Evolutionary conservation across 2,329 filamentous ascomycete species (phyloP), one percentile per base, ranked within the genome.

Genomic region (Paraphaeosphaeria sporulosa): DNA sequence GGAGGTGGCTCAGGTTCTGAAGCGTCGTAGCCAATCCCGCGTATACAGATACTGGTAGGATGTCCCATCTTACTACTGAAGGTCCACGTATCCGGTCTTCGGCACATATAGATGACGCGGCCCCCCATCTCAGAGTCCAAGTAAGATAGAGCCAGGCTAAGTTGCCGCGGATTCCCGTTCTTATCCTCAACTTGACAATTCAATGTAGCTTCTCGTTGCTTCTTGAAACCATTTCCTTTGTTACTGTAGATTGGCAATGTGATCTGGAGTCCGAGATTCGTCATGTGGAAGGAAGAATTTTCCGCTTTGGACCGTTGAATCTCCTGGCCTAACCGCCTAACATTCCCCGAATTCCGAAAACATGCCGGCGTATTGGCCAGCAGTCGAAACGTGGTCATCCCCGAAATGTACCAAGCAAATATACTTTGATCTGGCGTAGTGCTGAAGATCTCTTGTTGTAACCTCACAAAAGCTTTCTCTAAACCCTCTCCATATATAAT

Each of bases 381-480:
- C 27, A 49, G 32, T 19, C 47, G 30, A 4, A 34, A 49, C 1
- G 47, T 21, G 10, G 7, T n/a, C 4, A 21, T 12, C 5, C 17
- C 30, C 17, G 47, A 36, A 6, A 19, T 6, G 30, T 49, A 32
- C 47, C 47, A 49, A 7, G 47, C 47, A 49, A 49, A 36, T 13
- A 49, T 49, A 36, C 47, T 49, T 21, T 49, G 47, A 21, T 49
- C 47, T 6, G 47, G 13, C 15, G 47, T 49, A n/a, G 12, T 36
- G 13, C 30, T 32, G 56, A 60, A 55, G n/a, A 64, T 62, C 43
- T 64, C 62, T 38, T 60, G 52, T 38, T 64, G 62, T 2, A 64
- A 48, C 17, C 62, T 42, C 19, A 32, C 30, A 43, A 64, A 64
- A 38, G 61, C 61, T 32, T 47, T 34, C 15, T 51, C 44, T 7